These are phyloP conservation scores for Venturia effusa DNA, from an alignment of 2,329 filamentous ascomycete genomes.

Conservation along the genomic window DNA sequence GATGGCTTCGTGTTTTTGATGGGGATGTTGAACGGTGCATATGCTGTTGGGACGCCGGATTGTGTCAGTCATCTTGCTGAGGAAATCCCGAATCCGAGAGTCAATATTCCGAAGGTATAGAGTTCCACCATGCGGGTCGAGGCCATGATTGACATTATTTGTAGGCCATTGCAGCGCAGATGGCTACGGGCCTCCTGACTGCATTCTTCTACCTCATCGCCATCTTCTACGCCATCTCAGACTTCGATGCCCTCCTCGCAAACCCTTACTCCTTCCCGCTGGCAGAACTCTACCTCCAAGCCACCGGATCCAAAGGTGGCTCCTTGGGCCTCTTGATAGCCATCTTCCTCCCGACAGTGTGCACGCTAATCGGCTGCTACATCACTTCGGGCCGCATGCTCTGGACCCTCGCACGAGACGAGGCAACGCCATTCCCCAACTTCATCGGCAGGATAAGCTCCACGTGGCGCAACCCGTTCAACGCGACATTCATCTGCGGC, in stretches of 20 bases:
- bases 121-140: neutral
- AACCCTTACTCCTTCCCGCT: slow-evolving; percentile 48
- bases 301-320: slow-evolving; percentile 21
- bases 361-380: slow-evolving; percentile 44
- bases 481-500: slow-evolving; percentile 43
- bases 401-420: slow-evolving; percentile 50
- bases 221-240: slow-evolving; percentile 26
- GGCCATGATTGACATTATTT: neutral
- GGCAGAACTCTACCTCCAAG: slow-evolving; percentile 51
- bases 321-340: slow-evolving; percentile 35
- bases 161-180: neutral
- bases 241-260: slow-evolving; percentile 36
- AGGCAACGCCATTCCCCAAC: slow-evolving; percentile 42
- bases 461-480: slow-evolving; percentile 40
- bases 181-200: neutral
- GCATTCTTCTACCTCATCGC: slow-evolving; percentile 18
- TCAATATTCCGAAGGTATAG: slow-evolving; percentile 27
- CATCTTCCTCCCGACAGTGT: slow-evolving; percentile 41
- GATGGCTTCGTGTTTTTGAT: slow-evolving; percentile 52
- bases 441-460: slow-evolving; percentile 39
- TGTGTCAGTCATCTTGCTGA: slow-evolving; percentile 55
- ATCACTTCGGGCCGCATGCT: slow-evolving; percentile 52
- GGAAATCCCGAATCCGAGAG: slow-evolving; percentile 23
- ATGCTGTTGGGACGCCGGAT: slow-evolving; percentile 48
- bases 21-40: slow-evolving; percentile 59